Evolutionary conservation across 768 basidiomycete genomes (phyloP), one percentile per base, ranked within the genome.

Genomic region (Leucocoprinus sp.): DNA sequence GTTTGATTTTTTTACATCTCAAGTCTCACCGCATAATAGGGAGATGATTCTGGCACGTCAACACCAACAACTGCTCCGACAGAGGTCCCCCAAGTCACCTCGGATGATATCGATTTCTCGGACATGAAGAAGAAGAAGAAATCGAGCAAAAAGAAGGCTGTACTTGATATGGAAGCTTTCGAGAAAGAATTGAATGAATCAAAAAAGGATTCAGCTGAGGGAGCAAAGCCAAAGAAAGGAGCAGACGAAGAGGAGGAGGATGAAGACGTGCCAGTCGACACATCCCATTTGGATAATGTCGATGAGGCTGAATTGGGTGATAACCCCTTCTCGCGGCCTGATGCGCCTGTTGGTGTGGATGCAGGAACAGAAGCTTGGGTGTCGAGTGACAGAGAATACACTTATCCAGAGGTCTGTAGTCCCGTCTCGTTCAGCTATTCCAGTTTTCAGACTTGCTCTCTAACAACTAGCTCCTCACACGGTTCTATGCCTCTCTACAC

Each of bases 101-200:
- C 76, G 8, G 90, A 86, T 50, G 93, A 93, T 55, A 73, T 93
- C 48, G 89, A 92, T 67, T 97, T 97, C 62, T 90, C 87, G 5
- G 95, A 97, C 60, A 73, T 97, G 63, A 96, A 97, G 71, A 95
- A 93, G 74, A 93, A 93, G 72, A 93, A 92, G 68, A 93, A 93
- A 60, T 72, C 75, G 23, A 67, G 75, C 50, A 82, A 83, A 68
- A 95, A 93, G 71, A 97, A 95, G 68, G 77, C 84, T 15, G 80
- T 87, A 2, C 82, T 86, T 42, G 90, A 93, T 60, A 69, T 95
- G 55, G 91, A 95, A 60, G 93, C 89, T 1, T 95, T 96, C 56
- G 93, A 95, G 72, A 92, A 90, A 64, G 90, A 93, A 64, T 68
- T 95, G 34, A 81, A 80, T 51, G 77, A 81, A 35, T 73, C 80